Evolutionary conservation across 2,329 filamentous ascomycete species (phyloP), one percentile per base, ranked within the genome.

Genomic region (Blumeria graminis): DNA sequence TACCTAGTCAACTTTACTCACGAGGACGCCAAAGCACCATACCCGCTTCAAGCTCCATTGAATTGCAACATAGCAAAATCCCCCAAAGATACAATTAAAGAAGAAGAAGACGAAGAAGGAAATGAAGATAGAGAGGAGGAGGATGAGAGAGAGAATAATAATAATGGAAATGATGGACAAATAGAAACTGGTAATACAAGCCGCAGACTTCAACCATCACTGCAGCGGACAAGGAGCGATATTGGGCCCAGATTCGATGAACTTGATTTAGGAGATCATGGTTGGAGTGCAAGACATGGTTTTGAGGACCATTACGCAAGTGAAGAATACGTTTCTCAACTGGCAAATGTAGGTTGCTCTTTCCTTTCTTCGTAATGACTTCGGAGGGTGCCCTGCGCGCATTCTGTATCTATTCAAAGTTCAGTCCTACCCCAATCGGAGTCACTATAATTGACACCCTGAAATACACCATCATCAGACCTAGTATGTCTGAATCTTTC

Each of bases 281-380:
- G 62, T 56, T 68, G 65, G 65, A 66, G 66, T 46, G 64, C 66
- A 71, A 74, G 82, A 57, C 82, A 86, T 70, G 82, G 82, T 55
- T 86, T 82, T 76, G 81, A 84, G 62, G 78, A 81, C 61, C 81
- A 85, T 66, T 80, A 85, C 66, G 78, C 78, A 57, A 83, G 78
- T 11, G 78, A 80, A 60, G 81, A 85, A 67, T 84, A 84, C 67
- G 75, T 83, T 59, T 78, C 79, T 59, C 72, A 81, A 60, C 69
- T 86, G 57, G 80, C 78, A 61, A 80, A 79, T 63, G 76, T 80
- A 68, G 67, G 73, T 68, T 59, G 61, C 60, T 39, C 63, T 60
- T 66, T 63, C 63, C 60, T 58, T 57, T 55, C 13, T 59, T 34
- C 43, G 48, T 43, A 8, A 18, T 16, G 10, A 16, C 39, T 43